Base-by-base conservation (phyloP, 768 basidiomycete genomes). In the Postia placenta region DNA sequence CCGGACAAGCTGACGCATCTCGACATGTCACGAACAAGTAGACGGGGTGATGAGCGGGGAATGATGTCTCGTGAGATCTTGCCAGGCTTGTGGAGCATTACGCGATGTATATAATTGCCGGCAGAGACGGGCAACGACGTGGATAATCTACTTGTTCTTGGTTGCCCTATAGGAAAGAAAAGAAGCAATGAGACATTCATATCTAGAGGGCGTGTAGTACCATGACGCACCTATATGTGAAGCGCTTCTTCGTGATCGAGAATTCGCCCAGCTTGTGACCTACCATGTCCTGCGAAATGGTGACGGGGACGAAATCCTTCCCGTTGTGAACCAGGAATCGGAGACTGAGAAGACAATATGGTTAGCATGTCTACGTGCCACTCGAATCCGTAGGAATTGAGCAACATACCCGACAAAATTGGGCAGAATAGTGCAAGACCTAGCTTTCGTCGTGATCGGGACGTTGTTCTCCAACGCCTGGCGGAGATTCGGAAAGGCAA, bases 201-300 rank as follows among this genome's bases (percentile, higher is more conserved):
- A n/a, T n/a, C n/a, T n/a, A n/a, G n/a, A n/a, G n/a, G n/a, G n/a
- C n/a, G n/a, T n/a, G n/a, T n/a, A n/a, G 11, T 11, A 37, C 42
- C 52, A 48, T 40, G 33, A 82, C 89, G 63, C 63, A 92, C 92
- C 81, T 87, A 72, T 83, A 92, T 26, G 73, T 78, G 66, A 93
- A 94, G 47, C 79, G 79, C 67, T 92, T 93, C 71, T 86, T 84
- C 28, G 94, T 97, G 56, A 84, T 80, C 35, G 92, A 72, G 66
- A 98, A 97, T 73, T 97, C 93, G 46, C 95, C 95, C 45, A 98
- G 68, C 66, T 99, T 99, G 66, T 99, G 94, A 0, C 95, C 95
- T 1, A 99, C 92, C 95, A 98, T 98, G 66, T 97, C 95, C 64
- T 94, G 91, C 3, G 89, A 92, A 55, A 99, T 76, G 38, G 75